Evolutionary conservation across 2,329 filamentous ascomycete genomes (phyloP), one percentile per base, ranked within the genome.

Genomic region (Scopulariopsis brevicaulis): DNA sequence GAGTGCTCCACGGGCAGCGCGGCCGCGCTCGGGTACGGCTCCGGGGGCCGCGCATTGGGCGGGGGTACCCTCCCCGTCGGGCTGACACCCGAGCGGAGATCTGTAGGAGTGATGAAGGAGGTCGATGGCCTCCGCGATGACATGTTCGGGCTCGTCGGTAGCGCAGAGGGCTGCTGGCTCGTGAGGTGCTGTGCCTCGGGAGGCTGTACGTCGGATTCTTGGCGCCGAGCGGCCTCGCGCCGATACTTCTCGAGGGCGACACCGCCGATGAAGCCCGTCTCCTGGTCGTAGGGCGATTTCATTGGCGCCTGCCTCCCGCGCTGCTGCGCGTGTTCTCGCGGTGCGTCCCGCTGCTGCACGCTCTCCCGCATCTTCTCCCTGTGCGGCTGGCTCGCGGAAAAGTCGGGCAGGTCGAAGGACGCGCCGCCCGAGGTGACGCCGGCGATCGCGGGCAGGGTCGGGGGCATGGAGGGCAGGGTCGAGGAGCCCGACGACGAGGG

Each of bases 201-300:
- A 35, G 15, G 37, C n/a, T 28, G 22, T 32, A 43, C 12, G 11
- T 11, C 14, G 20, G 32, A 20, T 2, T 54, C 53, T 51, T 57
- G 32, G 28, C 35, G 43, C 12, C 46, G 20, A 7, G 46, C 22
- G 34, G 24, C 56, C 20, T 37, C 35, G 51, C 74, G 72, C 22
- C 74, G 74, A 53, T 78, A 77, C 53, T 82, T 81, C 61, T 73
- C 70, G 59, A 83, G 66, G 3, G 80, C 78, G 14, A 80, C 67
- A 2, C 81, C 81, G 18, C 81, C 80, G 55, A 83, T 77, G 63
- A 83, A 83, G 14, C 76, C 72, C 25, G 72, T 70, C 7, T 67
- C 66, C 58, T 67, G 69, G 55, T 68, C 72, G 56, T 74, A 68
- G 3, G 68, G 66, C 3, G 69, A 68, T 35, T 65, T 66, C 34